These are phyloP conservation scores for Didymella arachidicola DNA, from an alignment of 2,329 filamentous ascomycete species.

Conservation along the genomic window DNA sequence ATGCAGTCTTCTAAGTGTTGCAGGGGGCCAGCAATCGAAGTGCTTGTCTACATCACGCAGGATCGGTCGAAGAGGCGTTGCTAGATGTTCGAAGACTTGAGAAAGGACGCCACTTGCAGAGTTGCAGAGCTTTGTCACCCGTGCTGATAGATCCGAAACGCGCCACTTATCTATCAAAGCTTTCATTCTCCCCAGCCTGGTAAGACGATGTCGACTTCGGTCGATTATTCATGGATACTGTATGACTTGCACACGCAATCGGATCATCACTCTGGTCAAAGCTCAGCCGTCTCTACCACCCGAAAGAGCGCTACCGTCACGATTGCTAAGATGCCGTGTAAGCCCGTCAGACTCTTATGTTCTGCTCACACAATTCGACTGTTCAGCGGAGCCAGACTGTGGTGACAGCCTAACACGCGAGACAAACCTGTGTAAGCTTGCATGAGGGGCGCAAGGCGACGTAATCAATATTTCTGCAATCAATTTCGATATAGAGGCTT, in stretches of 20 bases:
- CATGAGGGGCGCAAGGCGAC: slow-evolving; percentile 9
- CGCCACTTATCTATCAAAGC: not conserved
- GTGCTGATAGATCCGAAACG: not conserved
- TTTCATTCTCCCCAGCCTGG: not conserved
- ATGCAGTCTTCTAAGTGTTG: not conserved
- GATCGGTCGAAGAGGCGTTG: not conserved
- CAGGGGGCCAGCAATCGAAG: not conserved
- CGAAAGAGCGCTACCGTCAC: not conserved
- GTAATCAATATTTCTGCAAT: slow-evolving; percentile 12
- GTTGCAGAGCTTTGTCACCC: not conserved
- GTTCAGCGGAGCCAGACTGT: not conserved
- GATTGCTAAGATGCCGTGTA: not conserved
- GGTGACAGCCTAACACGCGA: not conserved
- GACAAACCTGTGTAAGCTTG: not conserved
- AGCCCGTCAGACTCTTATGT: not conserved
- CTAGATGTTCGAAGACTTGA: too few relatives aligned
- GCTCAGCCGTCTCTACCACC: not conserved
- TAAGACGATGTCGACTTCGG: not conserved
- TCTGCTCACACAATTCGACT: not conserved
- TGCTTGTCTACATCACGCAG: not conserved
- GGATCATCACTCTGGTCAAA: too few relatives aligned
- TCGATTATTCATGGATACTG: not conserved
- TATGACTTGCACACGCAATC: not conserved
- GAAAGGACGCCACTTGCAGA: not conserved
- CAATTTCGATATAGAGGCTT: slow-evolving; percentile 3